Evolutionary conservation across 1,284 basidiomycete species (phyloP), one percentile per base, ranked within the genome.

Genomic region (Leccinum solheimii): DNA sequence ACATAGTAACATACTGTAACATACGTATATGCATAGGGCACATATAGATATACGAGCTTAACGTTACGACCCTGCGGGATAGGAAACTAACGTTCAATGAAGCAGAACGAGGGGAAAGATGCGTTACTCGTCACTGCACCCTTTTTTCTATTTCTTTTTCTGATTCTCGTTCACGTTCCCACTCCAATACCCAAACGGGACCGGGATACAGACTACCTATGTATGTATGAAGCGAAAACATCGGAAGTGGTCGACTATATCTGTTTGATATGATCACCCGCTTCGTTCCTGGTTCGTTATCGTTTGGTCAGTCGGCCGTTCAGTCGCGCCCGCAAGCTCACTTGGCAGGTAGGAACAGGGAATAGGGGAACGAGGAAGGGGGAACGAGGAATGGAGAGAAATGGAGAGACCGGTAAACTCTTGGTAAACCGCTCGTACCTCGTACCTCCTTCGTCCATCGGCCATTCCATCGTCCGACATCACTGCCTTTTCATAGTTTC

Each of bases 61-160:
- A 49, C 48, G 48, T 23, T 40, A 32, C 49, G 60, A 63, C 3
- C 55, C 53, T 50, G 43, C 8, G n/a, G 32, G 40, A 43, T n/a
- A 9, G n/a, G 40, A 19, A 19, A 10, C 10, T 43, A 19, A 43
- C 11, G 40, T 10, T 43, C n/a, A 43, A 43, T 43, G 40, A 43
- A 43, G 40, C 9, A n/a, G 40, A 43, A 43, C 38, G 40, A 43
- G 40, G 40, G 40, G 40, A 43, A 43, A 11, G 10, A 43, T 43
- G 10, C n/a, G 40, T 43, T n/a, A 43, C n/a, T 43, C 40, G n/a
- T 19, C n/a, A 19, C n/a, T 11, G 9, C n/a, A 43, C 40, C 40
- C 40, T 43, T 19, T 43, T 43, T 43, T 43, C n/a, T n/a, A 34
- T 43, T n/a, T 43, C 11, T 40, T 0, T 19, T 43, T 43, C 40